These are phyloP conservation scores for Candida qinlingensis DNA, from an alignment of 805 yeast genomes.

Conservation along the genomic window DNA sequence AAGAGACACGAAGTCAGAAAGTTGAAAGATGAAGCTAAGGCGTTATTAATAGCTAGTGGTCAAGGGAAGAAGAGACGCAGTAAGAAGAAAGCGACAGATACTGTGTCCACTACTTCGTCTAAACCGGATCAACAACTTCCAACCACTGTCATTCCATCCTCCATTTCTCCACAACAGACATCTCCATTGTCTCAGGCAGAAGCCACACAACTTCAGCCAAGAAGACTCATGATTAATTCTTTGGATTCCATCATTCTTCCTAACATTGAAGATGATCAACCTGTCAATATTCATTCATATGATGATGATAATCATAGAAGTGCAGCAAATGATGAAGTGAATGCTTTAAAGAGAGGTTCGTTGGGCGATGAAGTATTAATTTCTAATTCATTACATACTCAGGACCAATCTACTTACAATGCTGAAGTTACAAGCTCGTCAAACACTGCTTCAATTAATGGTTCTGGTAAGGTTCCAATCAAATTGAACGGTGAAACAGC, in stretches of 20 bases:
- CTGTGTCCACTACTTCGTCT: not conserved
- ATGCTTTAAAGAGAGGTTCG: conserved; percentile 16
- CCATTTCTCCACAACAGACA: no score
- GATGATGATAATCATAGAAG: conserved; percentile 19
- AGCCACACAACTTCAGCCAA: not conserved
- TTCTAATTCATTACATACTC: conserved; percentile 1
- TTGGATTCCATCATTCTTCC: conserved; percentile 25
- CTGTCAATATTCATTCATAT: conserved; percentile 21
- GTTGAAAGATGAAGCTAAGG: conserved; percentile 24
- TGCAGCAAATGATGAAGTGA: conserved; percentile 27
- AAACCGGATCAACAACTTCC: not conserved
- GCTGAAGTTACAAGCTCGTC: not conserved
- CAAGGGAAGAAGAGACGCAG: conserved; percentile 13
- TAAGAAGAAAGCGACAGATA: conserved; percentile 3
- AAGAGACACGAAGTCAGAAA: conserved; percentile 36
- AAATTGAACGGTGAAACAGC: conserved; percentile 7
- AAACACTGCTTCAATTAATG: not conserved
- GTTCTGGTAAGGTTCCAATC: not conserved
- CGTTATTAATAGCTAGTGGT: conserved; percentile 9
- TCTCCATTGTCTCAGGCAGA: no score
- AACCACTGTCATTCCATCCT: no score
- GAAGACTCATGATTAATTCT: conserved; percentile 21
- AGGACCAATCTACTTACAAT: not conserved
- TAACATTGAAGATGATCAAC: conserved; percentile 18
- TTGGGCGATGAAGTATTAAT: conserved; percentile 4